phyloP scores from a whole-genome alignment of 139 green algal species.

The Closterium sp. region DNA sequence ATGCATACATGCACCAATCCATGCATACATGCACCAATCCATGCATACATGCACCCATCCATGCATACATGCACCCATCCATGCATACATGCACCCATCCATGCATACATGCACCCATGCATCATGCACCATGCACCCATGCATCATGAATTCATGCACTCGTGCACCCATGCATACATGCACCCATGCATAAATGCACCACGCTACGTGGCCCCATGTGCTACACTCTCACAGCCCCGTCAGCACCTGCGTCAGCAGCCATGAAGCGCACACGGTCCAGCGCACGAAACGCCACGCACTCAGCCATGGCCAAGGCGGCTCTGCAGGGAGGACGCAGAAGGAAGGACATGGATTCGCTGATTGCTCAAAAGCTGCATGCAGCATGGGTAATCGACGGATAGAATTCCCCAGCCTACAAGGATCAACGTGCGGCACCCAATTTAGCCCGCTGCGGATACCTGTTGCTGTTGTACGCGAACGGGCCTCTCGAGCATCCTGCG shows the following conservation, averaged over 20 bases:
- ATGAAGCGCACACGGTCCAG: background rate
- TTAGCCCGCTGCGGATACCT: background rate
- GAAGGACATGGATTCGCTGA: background rate
- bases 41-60: no score
- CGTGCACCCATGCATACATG: background rate
- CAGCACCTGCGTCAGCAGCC: background rate
- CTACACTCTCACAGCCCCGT: background rate
- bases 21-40: no score
- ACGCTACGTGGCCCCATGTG: background rate
- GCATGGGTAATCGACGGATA: background rate
- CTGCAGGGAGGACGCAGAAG: background rate
- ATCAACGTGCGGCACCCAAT: background rate
- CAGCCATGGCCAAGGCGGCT: background rate
- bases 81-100: no score
- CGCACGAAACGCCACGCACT: background rate
- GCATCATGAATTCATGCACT: background rate
- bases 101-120: background rate
- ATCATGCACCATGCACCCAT: background rate
- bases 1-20: no score
- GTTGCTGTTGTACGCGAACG: background rate
- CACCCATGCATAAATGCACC: background rate
- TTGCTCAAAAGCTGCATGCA: background rate
- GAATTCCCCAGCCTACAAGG: background rate
- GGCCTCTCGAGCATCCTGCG: background rate
- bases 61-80: no score